Conservation (phyloP, 768 basidiomycete species). For the Mycena polygramma region DNA sequence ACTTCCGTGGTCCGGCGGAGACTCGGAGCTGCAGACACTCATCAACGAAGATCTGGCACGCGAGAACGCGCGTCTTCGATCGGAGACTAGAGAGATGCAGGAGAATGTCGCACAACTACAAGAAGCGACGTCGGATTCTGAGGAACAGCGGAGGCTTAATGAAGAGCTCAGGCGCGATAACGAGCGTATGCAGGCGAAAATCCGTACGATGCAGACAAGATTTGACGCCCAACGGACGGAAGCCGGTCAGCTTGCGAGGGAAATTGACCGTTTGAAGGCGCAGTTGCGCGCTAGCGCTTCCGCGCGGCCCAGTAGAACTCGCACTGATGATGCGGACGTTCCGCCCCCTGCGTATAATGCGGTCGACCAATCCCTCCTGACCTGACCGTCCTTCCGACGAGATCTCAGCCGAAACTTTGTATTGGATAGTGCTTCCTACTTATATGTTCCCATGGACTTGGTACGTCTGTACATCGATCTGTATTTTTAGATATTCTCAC, state of each 20-base stretch:
- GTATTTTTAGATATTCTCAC: too few relatives aligned
- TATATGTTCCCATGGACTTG: too few relatives aligned
- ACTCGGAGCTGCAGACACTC: slow-evolving; percentile 36
- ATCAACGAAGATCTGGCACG: slow-evolving; percentile 37
- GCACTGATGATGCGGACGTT: slow-evolving; percentile 15
- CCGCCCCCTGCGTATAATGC: slow-evolving; percentile 32
- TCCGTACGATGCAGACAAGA: slow-evolving; percentile 14
- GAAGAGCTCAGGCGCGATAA: slow-evolving; percentile 20
- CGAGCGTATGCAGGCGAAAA: slow-evolving; percentile 19
- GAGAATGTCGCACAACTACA: slow-evolving; percentile 32
- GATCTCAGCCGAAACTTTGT: background rate
- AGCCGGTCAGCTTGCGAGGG: slow-evolving; percentile 27
- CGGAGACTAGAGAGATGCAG: slow-evolving; percentile 30
- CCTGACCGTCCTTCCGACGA: background rate
- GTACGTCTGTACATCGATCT: too few relatives aligned
- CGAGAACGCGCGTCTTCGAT: slow-evolving; percentile 31
- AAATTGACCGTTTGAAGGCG: slow-evolving; percentile 27
- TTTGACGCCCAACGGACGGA: slow-evolving; percentile 30
- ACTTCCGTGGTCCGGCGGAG: slow-evolving; percentile 37
- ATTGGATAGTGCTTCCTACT: too few relatives aligned
- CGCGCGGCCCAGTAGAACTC: slow-evolving; percentile 9
- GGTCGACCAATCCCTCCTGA: background rate
- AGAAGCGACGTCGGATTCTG: slow-evolving; percentile 23
- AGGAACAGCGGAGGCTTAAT: slow-evolving; percentile 28
- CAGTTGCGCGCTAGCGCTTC: slow-evolving; percentile 10